Evolutionary conservation across 805 yeast species (phyloP).

Genomic region (Saccharomycopsis babjevae): DNA sequence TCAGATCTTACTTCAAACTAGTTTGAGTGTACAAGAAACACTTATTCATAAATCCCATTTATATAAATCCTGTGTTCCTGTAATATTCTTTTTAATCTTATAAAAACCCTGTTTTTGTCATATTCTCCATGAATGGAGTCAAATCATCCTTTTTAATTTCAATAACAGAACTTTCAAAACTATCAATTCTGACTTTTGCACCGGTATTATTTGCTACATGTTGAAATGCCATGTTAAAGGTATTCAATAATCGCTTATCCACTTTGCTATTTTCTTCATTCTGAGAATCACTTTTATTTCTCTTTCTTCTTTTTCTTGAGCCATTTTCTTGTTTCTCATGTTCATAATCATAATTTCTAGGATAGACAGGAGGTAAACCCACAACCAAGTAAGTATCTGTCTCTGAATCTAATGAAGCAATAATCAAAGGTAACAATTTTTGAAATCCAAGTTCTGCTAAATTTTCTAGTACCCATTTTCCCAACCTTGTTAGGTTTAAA

Average conservation of each 20-base stretch:
- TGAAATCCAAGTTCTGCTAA: conserved; percentile 67
- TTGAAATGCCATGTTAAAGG: conserved; percentile 87
- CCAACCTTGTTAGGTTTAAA: conserved; percentile 69
- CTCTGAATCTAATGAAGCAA: conserved; percentile 68
- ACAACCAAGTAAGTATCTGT: conserved; percentile 78
- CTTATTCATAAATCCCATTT: too few species aligned
- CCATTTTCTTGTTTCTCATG: conserved; percentile 27
- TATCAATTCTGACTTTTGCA: conserved; percentile 83
- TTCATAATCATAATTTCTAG: conserved; percentile 31
- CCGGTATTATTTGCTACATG: conserved; percentile 75
- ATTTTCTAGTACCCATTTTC: conserved; percentile 85
- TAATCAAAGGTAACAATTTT: conserved; percentile 65
- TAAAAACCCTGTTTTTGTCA: conserved; percentile 33
- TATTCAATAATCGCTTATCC: conserved; percentile 49
- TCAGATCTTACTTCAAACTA: too few species aligned
- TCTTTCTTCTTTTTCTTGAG: conserved; percentile 21
- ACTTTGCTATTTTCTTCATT: conserved; percentile 21
- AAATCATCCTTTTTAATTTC: conserved; percentile 84
- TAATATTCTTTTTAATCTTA: neutral
- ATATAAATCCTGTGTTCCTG: too few species aligned
- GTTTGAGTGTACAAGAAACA: too few species aligned
- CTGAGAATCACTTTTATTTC: conserved; percentile 26
- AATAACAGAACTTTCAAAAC: conserved; percentile 89
- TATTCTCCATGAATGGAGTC: conserved; percentile 73
- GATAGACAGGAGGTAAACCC: conserved; percentile 79